phyloP scores from a whole-genome alignment of 2,329 filamentous ascomycete genomes.

The Corinectria fuckeliana region DNA sequence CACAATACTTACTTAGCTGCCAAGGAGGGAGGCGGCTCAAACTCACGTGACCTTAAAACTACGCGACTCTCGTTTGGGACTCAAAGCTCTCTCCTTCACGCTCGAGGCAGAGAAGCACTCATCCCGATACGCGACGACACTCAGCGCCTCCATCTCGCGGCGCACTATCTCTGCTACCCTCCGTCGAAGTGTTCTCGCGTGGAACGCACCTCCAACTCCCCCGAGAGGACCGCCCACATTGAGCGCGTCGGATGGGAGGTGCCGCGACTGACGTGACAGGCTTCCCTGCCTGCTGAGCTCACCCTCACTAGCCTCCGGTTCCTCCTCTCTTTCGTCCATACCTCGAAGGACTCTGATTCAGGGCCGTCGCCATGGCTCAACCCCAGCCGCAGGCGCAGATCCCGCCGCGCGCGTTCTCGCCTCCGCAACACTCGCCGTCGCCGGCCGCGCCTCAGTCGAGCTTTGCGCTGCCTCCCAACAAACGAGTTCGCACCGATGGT shows the following conservation, averaged over 20 bases:
- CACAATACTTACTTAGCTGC: not conserved
- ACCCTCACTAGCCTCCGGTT: constrained; percentile 27
- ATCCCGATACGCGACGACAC: constrained; percentile 35
- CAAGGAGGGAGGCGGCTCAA: constrained; percentile 22
- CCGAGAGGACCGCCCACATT: constrained; percentile 27
- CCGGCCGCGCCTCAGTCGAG: constrained; percentile 62
- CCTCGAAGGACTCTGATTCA: constrained; percentile 10
- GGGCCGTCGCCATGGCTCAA: constrained; percentile 59
- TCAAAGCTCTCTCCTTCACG: constrained; percentile 42
- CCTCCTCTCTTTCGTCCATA: constrained; percentile 14
- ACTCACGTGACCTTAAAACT: constrained; percentile 54
- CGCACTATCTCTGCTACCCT: constrained; percentile 18
- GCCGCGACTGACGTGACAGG: constrained; percentile 54
- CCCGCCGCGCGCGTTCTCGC: constrained; percentile 65
- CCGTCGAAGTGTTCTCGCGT: constrained; percentile 12
- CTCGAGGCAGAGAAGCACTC: constrained; percentile 33
- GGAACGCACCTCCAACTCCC: constrained; percentile 15
- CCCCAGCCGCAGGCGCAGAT: constrained; percentile 55
- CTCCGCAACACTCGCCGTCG: constrained; percentile 66
- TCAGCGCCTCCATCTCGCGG: constrained; percentile 32
- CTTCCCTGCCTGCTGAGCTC: constrained; percentile 55
- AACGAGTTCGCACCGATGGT: constrained; percentile 67
- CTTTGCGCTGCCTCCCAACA: constrained; percentile 70
- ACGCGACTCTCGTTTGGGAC: constrained; percentile 42
- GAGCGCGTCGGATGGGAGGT: constrained; percentile 55